Conservation (phyloP, 108 stramenopile genomes). For the Discostella stelligeroides region DNA sequence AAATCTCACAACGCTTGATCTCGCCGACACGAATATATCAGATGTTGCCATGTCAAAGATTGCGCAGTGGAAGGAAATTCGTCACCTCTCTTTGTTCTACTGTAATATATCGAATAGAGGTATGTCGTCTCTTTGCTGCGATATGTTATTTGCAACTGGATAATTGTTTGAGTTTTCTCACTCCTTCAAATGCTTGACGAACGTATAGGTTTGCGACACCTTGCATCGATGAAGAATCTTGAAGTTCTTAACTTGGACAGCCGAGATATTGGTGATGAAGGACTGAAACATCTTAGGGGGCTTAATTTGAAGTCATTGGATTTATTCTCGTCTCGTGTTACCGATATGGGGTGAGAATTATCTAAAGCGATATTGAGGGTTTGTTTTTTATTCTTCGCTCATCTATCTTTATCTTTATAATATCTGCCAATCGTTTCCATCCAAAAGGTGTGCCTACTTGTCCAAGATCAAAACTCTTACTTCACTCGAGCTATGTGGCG, state of each 20-base stretch:
- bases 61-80: conserved; percentile 73
- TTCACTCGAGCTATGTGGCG: conserved; percentile 86
- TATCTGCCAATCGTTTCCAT: neutral
- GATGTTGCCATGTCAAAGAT: conserved; percentile 77
- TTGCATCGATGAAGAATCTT: conserved; percentile 61
- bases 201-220: conserved; percentile 59
- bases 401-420: neutral
- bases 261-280: conserved; percentile 79
- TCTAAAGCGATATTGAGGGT: neutral
- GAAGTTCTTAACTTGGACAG: conserved; percentile 78
- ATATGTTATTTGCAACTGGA: neutral
- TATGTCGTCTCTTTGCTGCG: neutral
- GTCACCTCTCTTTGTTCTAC: conserved; percentile 78
- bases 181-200: conserved; percentile 2
- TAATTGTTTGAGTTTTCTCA: neutral
- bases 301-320: conserved; percentile 74
- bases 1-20: conserved; percentile 70
- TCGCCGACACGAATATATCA: conserved; percentile 83
- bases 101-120: conserved; percentile 68
- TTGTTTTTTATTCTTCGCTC: no score
- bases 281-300: conserved; percentile 56
- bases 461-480: conserved; percentile 78
- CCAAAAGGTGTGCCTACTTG: conserved; percentile 56
- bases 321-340: conserved; percentile 80
- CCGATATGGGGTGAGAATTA: conserved; percentile 59